Evolutionary conservation across 768 basidiomycete genomes (phyloP), one percentile per base, ranked within the genome.

Genomic region (Lentinula aciculospora): DNA sequence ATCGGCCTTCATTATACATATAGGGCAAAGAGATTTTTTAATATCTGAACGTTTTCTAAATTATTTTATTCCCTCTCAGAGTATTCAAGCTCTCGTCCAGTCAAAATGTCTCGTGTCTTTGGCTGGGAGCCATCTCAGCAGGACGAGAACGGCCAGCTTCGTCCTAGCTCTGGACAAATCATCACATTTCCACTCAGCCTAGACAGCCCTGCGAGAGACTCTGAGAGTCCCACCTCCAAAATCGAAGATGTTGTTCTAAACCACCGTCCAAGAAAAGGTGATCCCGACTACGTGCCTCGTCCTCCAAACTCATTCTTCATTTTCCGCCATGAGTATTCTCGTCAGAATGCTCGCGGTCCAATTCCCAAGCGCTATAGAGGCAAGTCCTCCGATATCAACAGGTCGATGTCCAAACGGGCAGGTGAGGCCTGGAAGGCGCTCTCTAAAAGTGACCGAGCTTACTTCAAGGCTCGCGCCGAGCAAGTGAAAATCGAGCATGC

Each of bases 341-440:
- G 39, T 29, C 32, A 15, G 19, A 32, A 55, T 39, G 36, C 53
- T 42, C 39, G 53, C 37, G 32, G 32, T 25, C 32, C 28, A 12
- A 34, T 21, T 10, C 9, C 50, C 31, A 25, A 55, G 72, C 36
- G 58, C 61, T 58, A 44, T 36, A 12, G 29, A 65, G 34, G 10
- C 57, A 12, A 64, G 61, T 27, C 34, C 57, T 13, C 65, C 54
- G 23, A 69, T 69, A 61, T 78, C 74, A 70, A 74, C 23, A 55
- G 44, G 27, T 15, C n/a, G 21, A 74, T 88, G 53, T 84, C 82
- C 17, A 78, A 81, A 58, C 73, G 81, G 27, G 86, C 85, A 0
- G 82, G 74, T 1, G 76, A 77, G n/a, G 79, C 78, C 23, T 89
- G 88, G 88, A 73, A 73, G 17, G 66, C 69, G 50, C 71, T 87